Percentiles rank a stretch among this genome's conserved stretches.
Evolutionary conservation across 345 rosid genomes (phyloP).

Genomic region (Gossypium bickii): DNA sequence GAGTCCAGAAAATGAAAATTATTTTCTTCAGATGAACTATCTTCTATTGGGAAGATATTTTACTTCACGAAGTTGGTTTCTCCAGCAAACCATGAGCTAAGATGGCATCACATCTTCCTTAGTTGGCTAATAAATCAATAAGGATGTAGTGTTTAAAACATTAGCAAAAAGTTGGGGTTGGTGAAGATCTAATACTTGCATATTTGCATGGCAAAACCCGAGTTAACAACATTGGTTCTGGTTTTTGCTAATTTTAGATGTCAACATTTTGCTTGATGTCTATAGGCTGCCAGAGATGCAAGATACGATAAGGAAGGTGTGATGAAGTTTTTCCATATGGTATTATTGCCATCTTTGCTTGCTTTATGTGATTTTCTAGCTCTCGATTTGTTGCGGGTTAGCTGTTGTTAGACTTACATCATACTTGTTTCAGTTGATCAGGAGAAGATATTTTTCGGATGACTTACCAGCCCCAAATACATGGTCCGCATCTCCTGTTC

Average conservation of each 20-base stretch:
- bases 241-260: not conserved
- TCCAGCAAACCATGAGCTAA: not conserved
- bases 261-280: slow-evolving; percentile 18
- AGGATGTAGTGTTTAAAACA: not conserved
- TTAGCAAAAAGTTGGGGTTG: not conserved
- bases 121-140: not conserved
- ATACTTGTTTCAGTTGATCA: slow-evolving; percentile 59
- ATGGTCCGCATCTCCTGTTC: slow-evolving; percentile 69
- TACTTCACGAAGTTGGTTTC: not conserved
- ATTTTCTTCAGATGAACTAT: not conserved
- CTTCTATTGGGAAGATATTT: not conserved
- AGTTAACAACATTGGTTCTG: not conserved
- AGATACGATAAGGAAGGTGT: slow-evolving; percentile 95
- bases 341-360: slow-evolving; percentile 12
- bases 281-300: slow-evolving; percentile 94
- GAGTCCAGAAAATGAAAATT: not conserved
- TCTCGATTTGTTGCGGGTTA: not conserved
- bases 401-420: not conserved
- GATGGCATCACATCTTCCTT: not conserved
- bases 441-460: slow-evolving; percentile 91
- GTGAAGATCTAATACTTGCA: not conserved
- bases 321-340: slow-evolving; percentile 74
- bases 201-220: not conserved
- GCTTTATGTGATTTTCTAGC: not conserved
- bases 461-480: slow-evolving; percentile 64